Percentiles rank a stretch among this genome's conserved stretches.
These are phyloP conservation scores for Telfairia occidentalis DNA, from an alignment of 331 rosid species.

Conservation along the genomic window DNA sequence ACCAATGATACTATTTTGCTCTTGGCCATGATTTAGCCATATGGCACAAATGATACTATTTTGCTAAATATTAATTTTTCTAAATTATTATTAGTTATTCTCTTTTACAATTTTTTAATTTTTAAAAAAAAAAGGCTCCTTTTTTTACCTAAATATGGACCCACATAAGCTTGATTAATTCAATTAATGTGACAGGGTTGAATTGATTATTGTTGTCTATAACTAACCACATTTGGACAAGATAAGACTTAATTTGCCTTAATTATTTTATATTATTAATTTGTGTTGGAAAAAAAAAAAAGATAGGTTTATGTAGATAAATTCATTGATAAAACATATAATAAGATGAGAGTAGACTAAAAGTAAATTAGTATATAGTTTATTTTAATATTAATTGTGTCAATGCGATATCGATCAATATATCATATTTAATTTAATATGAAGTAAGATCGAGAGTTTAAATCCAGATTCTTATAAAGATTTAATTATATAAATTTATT, in stretches of 20 bases:
- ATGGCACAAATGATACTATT: not conserved
- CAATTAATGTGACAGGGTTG: not conserved
- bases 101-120: not conserved
- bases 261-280: not conserved
- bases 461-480: no score
- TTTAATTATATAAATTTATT: not conserved
- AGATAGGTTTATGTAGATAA: not conserved
- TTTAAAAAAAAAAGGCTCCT: not conserved
- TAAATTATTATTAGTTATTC: not conserved
- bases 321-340: not conserved
- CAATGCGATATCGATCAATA: no score
- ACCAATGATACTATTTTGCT: not conserved
- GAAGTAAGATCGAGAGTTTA: not conserved
- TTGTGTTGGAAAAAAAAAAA: not conserved
- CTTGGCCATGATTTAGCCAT: not conserved
- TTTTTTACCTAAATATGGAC: not conserved
- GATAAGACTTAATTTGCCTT: slow-evolving; percentile 1
- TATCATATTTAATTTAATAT: not conserved
- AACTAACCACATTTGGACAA: slow-evolving; percentile 3
- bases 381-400: not conserved
- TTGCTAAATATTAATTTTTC: not conserved
- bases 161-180: slow-evolving; percentile 7
- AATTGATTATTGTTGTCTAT: not conserved
- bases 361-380: not conserved
- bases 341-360: not conserved